A percentile compares a stretch with the other conserved stretches of the same genome.
These are phyloP conservation scores for Crithidia acanthocephali DNA, from an alignment of 208 protist species.

Conservation along the genomic window DNA sequence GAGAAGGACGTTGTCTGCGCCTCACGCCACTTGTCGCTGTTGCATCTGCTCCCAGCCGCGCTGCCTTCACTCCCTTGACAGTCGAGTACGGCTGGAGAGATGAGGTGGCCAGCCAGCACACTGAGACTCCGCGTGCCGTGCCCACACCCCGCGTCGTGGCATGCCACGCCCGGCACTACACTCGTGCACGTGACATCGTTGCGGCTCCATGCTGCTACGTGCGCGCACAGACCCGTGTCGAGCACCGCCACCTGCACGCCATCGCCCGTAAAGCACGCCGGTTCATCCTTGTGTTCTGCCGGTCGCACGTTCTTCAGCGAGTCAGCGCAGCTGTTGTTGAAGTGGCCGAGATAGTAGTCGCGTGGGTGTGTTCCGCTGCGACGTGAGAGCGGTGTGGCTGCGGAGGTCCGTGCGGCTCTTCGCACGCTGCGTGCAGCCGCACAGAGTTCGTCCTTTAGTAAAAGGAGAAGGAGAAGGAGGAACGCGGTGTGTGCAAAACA, in stretches of 20 bases:
- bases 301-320: background rate
- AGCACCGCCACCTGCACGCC: conserved; percentile 69
- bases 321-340: conserved; percentile 19
- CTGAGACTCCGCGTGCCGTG: conserved; percentile 98
- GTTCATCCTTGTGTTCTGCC: too few species aligned
- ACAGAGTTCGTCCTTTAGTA: too few species aligned
- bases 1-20: background rate
- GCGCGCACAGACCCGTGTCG: conserved; percentile 55
- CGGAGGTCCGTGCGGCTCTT: background rate
- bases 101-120: conserved; percentile 79
- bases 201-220: conserved; percentile 24
- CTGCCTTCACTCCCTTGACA: background rate
- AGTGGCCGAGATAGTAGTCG: conserved; percentile 31
- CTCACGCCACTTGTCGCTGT: background rate
- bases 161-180: conserved; percentile 61
- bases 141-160: conserved; percentile 78
- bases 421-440: background rate
- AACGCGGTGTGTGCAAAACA: background rate
- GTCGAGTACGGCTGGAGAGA: background rate
- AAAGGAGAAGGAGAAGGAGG: background rate
- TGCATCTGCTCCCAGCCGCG: background rate
- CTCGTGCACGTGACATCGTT: conserved; percentile 53
- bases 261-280: conserved; percentile 38
- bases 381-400: background rate
- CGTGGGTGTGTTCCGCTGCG: conserved; percentile 20